Base-by-base conservation (phyloP, 2,329 filamentous ascomycete genomes). In the Penicillium sp. region DNA sequence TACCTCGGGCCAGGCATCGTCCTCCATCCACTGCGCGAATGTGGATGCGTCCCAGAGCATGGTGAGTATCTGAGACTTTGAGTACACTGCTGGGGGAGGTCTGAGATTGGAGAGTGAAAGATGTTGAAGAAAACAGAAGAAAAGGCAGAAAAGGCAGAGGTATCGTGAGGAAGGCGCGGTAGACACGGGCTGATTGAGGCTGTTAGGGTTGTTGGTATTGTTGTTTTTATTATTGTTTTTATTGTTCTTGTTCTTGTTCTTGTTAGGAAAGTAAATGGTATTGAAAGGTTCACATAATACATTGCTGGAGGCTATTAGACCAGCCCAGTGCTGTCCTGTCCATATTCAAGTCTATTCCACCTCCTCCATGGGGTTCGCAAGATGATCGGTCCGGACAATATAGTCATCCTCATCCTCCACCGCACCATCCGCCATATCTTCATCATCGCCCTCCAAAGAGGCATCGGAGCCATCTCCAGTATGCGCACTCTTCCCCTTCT, bases 401-500 rank as follows among this genome's bases (percentile, higher is more conserved):
- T 74, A 74, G 29, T 74, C 71, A 49, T 73, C 55, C 7, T 58
- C 70, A 26, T 61, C 64, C 2, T 58, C 63, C n/a, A 55, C 54
- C 10, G 50, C 59, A 36, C 59, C 60, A 36, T 64, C 53, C 1
- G 46, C 48, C 39, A 51, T 59, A 42, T 66, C 60, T 15, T 63
- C 62, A 21, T 68, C 64, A 39, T 65, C 68, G 0, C 63, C 66
- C 33, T 68, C 63, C 13, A 65, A 36, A 3, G 68, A 68, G 15
- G 63, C 68, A 61, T 72, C 69, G 1, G 66, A 66, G 41, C 69
- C 66, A 5, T 52, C 65, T 17, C 66, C 69, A 41, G 61, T 68
- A 21, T 65, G 59, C 12, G 71, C 69, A 13, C 71, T 60, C 58
- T 76, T 78, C 17, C 69, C 70, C 52, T 78, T 71, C 43, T 66